Percentiles rank a stretch among this genome's conserved stretches.
Conservation (phyloP, 2,329 filamentous ascomycete genomes). For the Coniochaeta pulveracea region DNA sequence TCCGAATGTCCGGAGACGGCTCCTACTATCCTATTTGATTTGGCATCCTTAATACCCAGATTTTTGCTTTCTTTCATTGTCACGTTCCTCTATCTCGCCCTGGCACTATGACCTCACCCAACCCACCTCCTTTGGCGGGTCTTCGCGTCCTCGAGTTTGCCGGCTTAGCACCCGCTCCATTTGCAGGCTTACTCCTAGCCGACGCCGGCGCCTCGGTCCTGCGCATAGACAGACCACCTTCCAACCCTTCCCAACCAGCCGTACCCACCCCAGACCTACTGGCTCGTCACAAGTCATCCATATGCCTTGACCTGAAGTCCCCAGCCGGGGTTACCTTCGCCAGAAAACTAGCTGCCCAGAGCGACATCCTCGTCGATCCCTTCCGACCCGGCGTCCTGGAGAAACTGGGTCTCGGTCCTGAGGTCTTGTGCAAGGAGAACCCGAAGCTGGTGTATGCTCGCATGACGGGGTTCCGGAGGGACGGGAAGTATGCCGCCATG, state of each 20-base stretch:
- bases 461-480: constrained; percentile 81
- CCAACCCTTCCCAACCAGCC: constrained; percentile 23
- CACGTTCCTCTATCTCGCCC: background rate
- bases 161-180: constrained; percentile 62
- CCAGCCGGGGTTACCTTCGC: constrained; percentile 52
- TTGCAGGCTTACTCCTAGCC: constrained; percentile 77
- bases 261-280: constrained; percentile 58
- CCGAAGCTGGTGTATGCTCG: constrained; percentile 69
- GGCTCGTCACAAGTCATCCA: constrained; percentile 68
- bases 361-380: constrained; percentile 83
- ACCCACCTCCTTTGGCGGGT: constrained; percentile 31
- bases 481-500: constrained; percentile 78
- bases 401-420: constrained; percentile 66
- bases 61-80: background rate
- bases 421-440: constrained; percentile 55
- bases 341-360: constrained; percentile 46
- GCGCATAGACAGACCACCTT: constrained; percentile 63
- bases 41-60: background rate
- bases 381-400: constrained; percentile 89
- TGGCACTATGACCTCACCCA: background rate
- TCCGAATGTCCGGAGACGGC: too few relatives aligned
- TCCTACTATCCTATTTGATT: too few relatives aligned
- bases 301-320: constrained; percentile 70
- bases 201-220: constrained; percentile 84
- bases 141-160: constrained; percentile 50